Evolutionary conservation across 1,139 yeast species (phyloP), one percentile per base, ranked within the genome.

Genomic region (Yamadazyma atmosphaerica): DNA sequence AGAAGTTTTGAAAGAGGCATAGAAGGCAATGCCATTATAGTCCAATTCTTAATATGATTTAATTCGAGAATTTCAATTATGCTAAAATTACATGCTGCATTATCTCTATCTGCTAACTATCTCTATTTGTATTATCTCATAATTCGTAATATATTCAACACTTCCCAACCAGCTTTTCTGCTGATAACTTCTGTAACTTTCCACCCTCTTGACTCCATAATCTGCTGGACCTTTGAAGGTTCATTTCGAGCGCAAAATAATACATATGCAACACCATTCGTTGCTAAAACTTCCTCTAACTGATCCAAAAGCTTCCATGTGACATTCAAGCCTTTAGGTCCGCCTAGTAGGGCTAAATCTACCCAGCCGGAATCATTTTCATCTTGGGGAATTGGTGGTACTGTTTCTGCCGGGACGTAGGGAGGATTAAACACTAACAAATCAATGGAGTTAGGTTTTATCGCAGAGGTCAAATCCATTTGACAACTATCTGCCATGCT

Each of bases 121-220:
- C n/a, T n/a, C n/a, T n/a, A n/a, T n/a, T n/a, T n/a, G n/a, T n/a
- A n/a, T 12, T 23, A 23, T 11, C 49, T 52, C 39, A 41, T 39
- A 41, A 83, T 82, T 44, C 75, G 69, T 55, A 82, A 72, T 11
- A 92, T 83, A 43, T 87, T 77, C 27, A 92, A 66, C n/a, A 86
- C 92, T 60, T 92, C 98, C 96, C 97, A 88, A 0, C 98, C 98
- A 0, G 97, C 96, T 52, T 86, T 86, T 39, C 96, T 69, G 37
- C 72, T 68, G 7, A 79, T 71, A 2, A 86, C 66, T 16, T 61
- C 49, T 4, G 67, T 65, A 0, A 76, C 79, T 0, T 40, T 40
- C 94, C 95, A 87, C 0, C 83, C 82, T 27, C 59, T 49, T 1
- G 41, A 34, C 19, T 51, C 43, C 83, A 88, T 82, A 5, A 37